phyloP scores from a whole-genome alignment of 208 protist genomes.

The Porcisia hertigi region DNA sequence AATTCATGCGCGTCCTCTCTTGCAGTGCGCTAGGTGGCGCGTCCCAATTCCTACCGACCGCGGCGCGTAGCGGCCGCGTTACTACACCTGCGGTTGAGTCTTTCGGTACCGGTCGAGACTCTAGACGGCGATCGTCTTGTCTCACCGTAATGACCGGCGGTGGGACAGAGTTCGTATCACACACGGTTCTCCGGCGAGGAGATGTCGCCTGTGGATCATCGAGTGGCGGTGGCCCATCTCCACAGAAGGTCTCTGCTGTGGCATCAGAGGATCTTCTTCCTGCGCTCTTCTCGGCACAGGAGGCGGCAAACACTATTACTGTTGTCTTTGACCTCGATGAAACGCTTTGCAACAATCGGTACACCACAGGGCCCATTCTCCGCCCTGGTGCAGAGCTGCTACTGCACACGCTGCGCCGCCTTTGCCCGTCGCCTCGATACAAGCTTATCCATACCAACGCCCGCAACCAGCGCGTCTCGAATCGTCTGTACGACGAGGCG shows the following conservation, averaged over 20 bases:
- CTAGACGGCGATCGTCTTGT: background rate
- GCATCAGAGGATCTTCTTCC: slow-evolving; percentile 40
- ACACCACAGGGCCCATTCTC: slow-evolving; percentile 53
- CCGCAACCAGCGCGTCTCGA: slow-evolving; percentile 24
- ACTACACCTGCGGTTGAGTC: background rate
- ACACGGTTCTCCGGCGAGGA: background rate
- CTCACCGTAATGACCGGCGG: background rate
- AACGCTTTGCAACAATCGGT: slow-evolving; percentile 89
- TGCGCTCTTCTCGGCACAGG: slow-evolving; percentile 34
- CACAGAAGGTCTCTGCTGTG: background rate
- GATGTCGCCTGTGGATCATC: background rate
- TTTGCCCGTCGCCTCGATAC: slow-evolving; percentile 49
- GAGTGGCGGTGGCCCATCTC: background rate
- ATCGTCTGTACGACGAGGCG: slow-evolving; percentile 53
- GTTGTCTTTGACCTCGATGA: slow-evolving; percentile 93
- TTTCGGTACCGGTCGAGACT: background rate
- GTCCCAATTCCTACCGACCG: background rate
- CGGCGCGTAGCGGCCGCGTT: background rate
- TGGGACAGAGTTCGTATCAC: background rate
- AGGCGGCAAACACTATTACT: slow-evolving; percentile 68
- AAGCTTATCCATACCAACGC: slow-evolving; percentile 18
- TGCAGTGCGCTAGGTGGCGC: background rate
- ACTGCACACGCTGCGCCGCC: slow-evolving; percentile 49
- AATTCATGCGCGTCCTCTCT: background rate
- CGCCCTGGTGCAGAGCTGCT: slow-evolving; percentile 69